A percentile compares a stretch with the other conserved stretches of the same genome.
Evolutionary conservation across 176 grass and related monocot species (phyloP).

Genomic region (Metroxylon sagu): DNA sequence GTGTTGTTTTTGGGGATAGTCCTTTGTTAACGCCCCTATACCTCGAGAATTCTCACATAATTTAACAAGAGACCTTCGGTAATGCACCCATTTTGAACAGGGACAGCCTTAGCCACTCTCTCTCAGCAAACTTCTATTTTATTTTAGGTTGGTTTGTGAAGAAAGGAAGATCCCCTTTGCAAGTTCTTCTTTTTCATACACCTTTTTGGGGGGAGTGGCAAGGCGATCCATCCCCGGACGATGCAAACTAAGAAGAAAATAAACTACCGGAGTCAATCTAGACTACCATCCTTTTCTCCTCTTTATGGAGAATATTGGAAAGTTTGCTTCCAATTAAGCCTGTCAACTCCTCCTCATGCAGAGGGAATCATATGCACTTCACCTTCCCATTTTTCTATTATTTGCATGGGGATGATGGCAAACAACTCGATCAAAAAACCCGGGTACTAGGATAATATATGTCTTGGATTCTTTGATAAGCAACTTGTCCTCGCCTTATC

Average conservation of each 20-base stretch:
- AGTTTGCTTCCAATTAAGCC: constrained; percentile 34
- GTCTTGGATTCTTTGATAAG: constrained; percentile 1
- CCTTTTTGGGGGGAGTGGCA: constrained; percentile 5
- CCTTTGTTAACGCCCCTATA: too few relatives aligned
- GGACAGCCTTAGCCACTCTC: too few relatives aligned
- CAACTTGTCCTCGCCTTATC: background rate
- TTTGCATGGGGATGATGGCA: constrained; percentile 8
- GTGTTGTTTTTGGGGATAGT: too few relatives aligned
- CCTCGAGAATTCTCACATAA: too few relatives aligned
- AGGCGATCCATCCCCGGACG: constrained; percentile 49
- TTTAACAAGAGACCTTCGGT: too few relatives aligned
- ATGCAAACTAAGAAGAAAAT: constrained; percentile 37
- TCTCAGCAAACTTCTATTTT: too few relatives aligned
- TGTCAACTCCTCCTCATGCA: constrained; percentile 34
- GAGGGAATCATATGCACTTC: constrained; percentile 69
- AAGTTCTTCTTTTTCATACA: too few relatives aligned
- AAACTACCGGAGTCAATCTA: constrained; percentile 49
- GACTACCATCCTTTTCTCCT: constrained; percentile 26
- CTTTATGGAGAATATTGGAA: constrained; percentile 44
- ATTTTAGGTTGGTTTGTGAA: too few relatives aligned
- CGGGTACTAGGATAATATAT: constrained; percentile 13
- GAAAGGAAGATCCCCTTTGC: too few relatives aligned
- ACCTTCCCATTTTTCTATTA: constrained; percentile 44
- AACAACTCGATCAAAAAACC: constrained; percentile 29
- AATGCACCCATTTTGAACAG: too few relatives aligned